These are phyloP conservation scores for Starmerella geochares DNA, from an alignment of 805 yeast species.

Conservation along the genomic window DNA sequence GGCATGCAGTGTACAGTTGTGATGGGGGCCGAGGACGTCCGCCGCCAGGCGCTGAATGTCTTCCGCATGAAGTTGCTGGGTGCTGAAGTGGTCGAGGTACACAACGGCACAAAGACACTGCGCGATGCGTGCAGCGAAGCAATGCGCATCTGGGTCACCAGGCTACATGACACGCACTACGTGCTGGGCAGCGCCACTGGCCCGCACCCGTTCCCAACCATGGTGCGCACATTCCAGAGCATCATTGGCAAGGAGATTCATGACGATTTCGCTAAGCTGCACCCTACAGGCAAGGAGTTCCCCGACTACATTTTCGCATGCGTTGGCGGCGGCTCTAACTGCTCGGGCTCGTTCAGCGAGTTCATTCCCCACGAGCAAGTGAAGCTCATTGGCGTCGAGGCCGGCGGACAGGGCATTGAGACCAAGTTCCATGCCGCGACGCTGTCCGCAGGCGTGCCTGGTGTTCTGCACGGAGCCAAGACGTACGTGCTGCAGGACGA, in stretches of 20 bases:
- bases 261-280: slow-evolving; percentile 71
- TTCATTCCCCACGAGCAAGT: slow-evolving; percentile 75
- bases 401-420: slow-evolving; percentile 95
- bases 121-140: slow-evolving; percentile 99
- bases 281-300: slow-evolving; percentile 53
- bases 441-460: slow-evolving; percentile 86
- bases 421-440: slow-evolving; percentile 90
- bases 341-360: slow-evolving; percentile 91
- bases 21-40: slow-evolving; percentile 99
- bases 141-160: slow-evolving; percentile 87
- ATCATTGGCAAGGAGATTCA: slow-evolving; percentile 93
- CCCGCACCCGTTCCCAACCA: slow-evolving; percentile 97
- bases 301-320: slow-evolving; percentile 96
- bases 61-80: slow-evolving; percentile 95
- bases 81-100: slow-evolving; percentile 87
- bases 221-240: slow-evolving; percentile 96
- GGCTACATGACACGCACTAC: slow-evolving; percentile 78
- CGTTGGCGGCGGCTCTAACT: slow-evolving; percentile 98
- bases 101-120: slow-evolving; percentile 88
- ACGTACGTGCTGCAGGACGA: slow-evolving; percentile 82
- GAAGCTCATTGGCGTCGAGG: slow-evolving; percentile 85
- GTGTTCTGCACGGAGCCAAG: slow-evolving; percentile 96
- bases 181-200: slow-evolving; percentile 98
- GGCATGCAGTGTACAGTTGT: slow-evolving; percentile 88
- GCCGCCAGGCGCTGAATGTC: slow-evolving; percentile 96